Evolutionary conservation across 192 early-diverging fungal species (phyloP).

Genomic region (Piromyces sp.): DNA sequence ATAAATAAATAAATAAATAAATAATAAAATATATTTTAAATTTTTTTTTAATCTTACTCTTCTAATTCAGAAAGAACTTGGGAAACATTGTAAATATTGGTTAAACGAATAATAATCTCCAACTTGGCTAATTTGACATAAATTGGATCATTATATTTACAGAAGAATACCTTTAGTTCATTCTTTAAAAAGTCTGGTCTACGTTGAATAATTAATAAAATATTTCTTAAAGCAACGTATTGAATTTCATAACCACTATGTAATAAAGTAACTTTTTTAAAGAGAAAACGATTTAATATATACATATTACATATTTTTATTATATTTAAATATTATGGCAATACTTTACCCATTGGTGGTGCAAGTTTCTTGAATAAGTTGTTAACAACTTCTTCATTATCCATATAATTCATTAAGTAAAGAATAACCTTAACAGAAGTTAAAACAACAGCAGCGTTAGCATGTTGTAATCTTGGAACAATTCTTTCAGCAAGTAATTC

Average conservation of each 20-base stretch:
- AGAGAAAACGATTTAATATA: no score
- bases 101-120: conserved; percentile 80
- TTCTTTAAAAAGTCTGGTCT: conserved; percentile 75
- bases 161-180: conserved; percentile 97
- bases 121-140: conserved; percentile 94
- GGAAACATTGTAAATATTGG: conserved; percentile 63
- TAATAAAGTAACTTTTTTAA: conserved; percentile 67
- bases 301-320: no score
- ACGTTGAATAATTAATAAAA: conserved; percentile 78
- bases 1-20: no score
- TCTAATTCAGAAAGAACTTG: conserved; percentile 78
- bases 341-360: conserved; percentile 72
- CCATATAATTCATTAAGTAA: conserved; percentile 66
- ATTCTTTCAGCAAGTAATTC: conserved; percentile 83
- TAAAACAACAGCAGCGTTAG: conserved; percentile 82
- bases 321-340: no score
- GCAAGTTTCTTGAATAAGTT: conserved; percentile 65
- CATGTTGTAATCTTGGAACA: conserved; percentile 75
- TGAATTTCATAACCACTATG: conserved; percentile 85
- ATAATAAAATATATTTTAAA: no score
- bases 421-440: conserved; percentile 52
- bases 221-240: conserved; percentile 92
- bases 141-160: conserved; percentile 98
- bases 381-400: conserved; percentile 54
- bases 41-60: conserved; percentile 33